Evolutionary conservation across 345 rosid species (phyloP), one percentile per base, ranked within the genome.

Genomic region (Isatis tinctoria): DNA sequence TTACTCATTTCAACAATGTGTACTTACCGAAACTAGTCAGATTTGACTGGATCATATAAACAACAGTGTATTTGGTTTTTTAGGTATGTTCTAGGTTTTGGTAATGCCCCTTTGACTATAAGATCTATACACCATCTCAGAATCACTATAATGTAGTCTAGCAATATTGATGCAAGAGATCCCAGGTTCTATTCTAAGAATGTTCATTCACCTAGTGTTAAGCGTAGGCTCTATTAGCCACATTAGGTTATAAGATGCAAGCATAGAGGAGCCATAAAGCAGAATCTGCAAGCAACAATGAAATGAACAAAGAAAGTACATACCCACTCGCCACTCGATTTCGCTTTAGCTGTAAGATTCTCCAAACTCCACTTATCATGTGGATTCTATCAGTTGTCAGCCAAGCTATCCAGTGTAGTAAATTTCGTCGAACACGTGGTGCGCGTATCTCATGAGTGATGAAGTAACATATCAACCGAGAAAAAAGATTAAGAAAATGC

Each of bases 61-160:
- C 24, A 22, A 22, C 24, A 22, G 24, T 22, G 24, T 22, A 22
- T 82, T 81, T 83, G 60, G 83, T 83, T 80, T 84, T 84, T 83
- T 79, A 84, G 85, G 83, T 77, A 81, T 78, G 83, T 83, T 88
- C 86, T 86, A 63, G 82, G 83, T 83, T 86, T 84, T 81, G 81
- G 59, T 76, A 83, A 81, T 77, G 80, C 78, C 85, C 82, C 83
- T 7, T 16, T 53, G 28, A 36, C 8, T 59, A 14, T 28, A 28
- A 12, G 17, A 53, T 56, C 7, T 0, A 30, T 14, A 56, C 22
- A 56, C 12, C 61, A 56, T 13, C 61, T n/a, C 24, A 57, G 8
- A 57, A 16, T 16, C 16, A 32, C 9, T 57, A 16, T 32, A 28
- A 28, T 27, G 59, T 53, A 56, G 22, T n/a, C 4, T 33, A 33